Evolutionary conservation across 345 rosid species (phyloP).

Genomic region (Iberis pinnata): DNA sequence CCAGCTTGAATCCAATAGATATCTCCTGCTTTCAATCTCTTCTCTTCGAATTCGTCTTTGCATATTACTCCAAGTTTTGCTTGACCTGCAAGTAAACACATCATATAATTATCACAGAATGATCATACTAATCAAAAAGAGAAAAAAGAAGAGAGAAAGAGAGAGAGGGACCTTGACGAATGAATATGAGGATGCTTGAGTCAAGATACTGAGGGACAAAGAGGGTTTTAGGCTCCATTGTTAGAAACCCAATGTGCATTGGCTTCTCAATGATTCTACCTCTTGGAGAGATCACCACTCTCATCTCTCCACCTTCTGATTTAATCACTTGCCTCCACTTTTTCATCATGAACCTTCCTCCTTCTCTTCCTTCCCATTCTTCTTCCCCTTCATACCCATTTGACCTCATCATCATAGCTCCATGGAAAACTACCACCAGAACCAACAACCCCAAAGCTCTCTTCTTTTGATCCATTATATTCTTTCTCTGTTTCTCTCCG

Average conservation of each 20-base stretch:
- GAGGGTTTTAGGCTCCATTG: conserved; percentile 74
- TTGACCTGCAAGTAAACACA: conserved; percentile 53
- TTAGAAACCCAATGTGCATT: conserved; percentile 71
- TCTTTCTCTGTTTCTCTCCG: not conserved
- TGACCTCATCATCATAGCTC: conserved; percentile 25
- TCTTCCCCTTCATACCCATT: conserved; percentile 28
- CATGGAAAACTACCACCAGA: conserved; percentile 34
- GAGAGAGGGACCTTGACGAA: conserved; percentile 43
- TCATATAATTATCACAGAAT: not conserved
- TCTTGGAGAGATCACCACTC: conserved; percentile 39
- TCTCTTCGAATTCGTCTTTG: conserved; percentile 47
- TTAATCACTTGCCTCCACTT: conserved; percentile 46
- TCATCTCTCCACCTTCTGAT: conserved; percentile 79
- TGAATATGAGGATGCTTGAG: conserved; percentile 61
- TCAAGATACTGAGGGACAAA: conserved; percentile 83
- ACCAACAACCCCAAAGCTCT: conserved; percentile 26
- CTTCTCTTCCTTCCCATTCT: conserved; percentile 5
- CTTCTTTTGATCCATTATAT: conserved; percentile 28
- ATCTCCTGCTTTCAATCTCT: conserved; percentile 50
- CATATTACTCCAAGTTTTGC: conserved; percentile 63
- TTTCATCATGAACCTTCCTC: conserved; percentile 46
- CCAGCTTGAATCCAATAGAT: conserved; percentile 62
- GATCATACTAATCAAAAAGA: not conserved
- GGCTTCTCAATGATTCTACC: conserved; percentile 46
- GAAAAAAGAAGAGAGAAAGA: not conserved